Evolutionary conservation across 768 basidiomycete species (phyloP).

Genomic region (Xerocomellus dryophilus): DNA sequence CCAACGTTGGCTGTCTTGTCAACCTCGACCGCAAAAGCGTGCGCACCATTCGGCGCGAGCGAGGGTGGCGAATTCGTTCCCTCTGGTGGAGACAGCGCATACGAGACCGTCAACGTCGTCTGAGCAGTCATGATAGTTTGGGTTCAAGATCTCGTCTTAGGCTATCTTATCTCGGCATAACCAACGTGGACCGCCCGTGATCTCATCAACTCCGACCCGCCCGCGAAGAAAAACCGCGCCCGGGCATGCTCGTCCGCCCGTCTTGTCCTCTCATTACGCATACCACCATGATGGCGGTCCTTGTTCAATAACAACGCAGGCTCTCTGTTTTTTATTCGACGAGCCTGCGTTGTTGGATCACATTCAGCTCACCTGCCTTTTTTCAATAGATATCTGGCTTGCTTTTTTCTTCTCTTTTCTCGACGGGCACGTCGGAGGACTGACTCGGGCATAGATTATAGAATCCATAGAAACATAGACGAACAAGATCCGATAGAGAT

Average conservation of each 20-base stretch:
- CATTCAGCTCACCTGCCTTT: not conserved
- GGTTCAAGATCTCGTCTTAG: slow-evolving; percentile 12
- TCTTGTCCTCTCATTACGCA: slow-evolving; percentile 8
- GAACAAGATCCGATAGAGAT: slow-evolving; percentile 8
- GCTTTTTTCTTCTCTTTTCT: not conserved
- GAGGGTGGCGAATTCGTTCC: slow-evolving; percentile 14
- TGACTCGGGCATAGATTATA: slow-evolving; percentile 13
- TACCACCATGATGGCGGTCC: slow-evolving; percentile 44
- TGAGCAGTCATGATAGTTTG: slow-evolving; percentile 14
- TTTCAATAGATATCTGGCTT: slow-evolving; percentile 3
- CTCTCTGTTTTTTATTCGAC: slow-evolving; percentile 22
- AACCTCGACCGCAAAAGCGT: slow-evolving; percentile 23
- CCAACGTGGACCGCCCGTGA: slow-evolving; percentile 7
- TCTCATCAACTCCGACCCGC: slow-evolving; percentile 13
- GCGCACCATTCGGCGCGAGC: slow-evolving; percentile 23
- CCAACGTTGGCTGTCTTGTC: slow-evolving; percentile 11
- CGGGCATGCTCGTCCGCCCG: not conserved
- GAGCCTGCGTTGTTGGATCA: slow-evolving; percentile 20
- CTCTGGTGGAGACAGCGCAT: slow-evolving; percentile 23
- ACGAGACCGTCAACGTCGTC: slow-evolving; percentile 19
- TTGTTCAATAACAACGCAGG: slow-evolving; percentile 53
- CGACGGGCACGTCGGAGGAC: not conserved
- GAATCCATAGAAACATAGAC: slow-evolving; percentile 11
- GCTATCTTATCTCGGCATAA: slow-evolving; percentile 25
- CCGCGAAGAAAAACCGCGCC: not conserved